Evolutionary conservation across 139 green algal genomes (phyloP).

Genomic region (Closterium sp.): DNA sequence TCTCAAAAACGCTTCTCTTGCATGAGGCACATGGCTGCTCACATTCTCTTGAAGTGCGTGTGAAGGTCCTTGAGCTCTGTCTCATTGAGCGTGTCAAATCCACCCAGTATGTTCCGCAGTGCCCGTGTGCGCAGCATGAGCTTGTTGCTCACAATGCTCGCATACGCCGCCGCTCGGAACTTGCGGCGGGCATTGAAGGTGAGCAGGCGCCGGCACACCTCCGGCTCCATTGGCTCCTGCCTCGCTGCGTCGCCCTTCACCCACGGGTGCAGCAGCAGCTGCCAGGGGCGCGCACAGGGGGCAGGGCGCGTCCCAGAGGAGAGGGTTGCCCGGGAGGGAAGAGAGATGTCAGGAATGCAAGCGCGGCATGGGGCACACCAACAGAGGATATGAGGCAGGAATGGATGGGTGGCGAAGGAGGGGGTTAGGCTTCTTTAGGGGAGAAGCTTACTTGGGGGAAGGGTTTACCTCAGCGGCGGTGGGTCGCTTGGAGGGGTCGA

Average conservation of each 20-base stretch:
- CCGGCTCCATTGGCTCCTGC: conserved; percentile 29
- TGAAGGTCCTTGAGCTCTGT: conserved; percentile 48
- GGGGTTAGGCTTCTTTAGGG: not conserved
- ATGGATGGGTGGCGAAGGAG: not conserved
- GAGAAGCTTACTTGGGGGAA: not conserved
- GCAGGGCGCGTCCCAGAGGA: not conserved
- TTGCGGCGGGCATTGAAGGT: conserved; percentile 52
- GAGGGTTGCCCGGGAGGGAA: not conserved
- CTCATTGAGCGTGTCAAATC: conserved; percentile 5
- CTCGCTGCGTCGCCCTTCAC: conserved; percentile 42
- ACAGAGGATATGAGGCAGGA: not conserved
- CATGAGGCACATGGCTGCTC: not conserved
- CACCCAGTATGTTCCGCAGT: conserved; percentile 21
- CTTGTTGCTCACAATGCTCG: conserved; percentile 36
- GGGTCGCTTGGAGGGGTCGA: conserved; percentile 19
- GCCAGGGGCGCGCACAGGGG: not conserved
- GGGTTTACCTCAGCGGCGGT: conserved; percentile 30
- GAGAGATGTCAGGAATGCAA: not conserved
- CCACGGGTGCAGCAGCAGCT: conserved; percentile 46
- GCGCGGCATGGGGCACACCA: not conserved
- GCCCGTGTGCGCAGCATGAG: conserved; percentile 32
- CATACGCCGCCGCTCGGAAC: conserved; percentile 48
- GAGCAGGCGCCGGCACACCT: conserved; percentile 22
- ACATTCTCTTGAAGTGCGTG: conserved; percentile 41
- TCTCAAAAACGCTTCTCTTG: no score